Base-by-base conservation (phyloP, 2,329 filamentous ascomycete species). In the Sporothrix sp. region DNA sequence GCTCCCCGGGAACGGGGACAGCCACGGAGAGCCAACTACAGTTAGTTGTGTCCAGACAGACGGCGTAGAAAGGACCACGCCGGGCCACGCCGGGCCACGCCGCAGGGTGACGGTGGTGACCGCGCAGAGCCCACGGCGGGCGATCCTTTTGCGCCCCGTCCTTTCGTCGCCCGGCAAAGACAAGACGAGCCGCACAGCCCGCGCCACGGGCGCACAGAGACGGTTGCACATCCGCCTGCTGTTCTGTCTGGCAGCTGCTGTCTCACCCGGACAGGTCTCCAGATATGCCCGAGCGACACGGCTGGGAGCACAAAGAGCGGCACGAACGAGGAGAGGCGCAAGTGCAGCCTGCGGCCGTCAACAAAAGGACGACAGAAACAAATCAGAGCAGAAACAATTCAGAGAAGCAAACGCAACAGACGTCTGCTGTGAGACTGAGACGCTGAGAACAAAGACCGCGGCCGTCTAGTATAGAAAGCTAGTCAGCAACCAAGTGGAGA, bases 401-500 rank as follows among this genome's bases (percentile, higher is more conserved):
- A 47, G 25, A 38, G 21, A 36, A 30, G 23, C 28, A 40, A 14
- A 33, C 25, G 37, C 35, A 23, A 30, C 16, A 36, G n/a, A 36
- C 16, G 25, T 37, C 46, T 35, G 23, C 36, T 48, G 46, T 28
- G 6, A 40, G 46, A 23, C 36, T 48, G 46, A 40, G 30, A 33
- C 23, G 28, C 14, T 6, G 33, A 20, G 37, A 38, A 51, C 44
- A 52, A 54, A 52, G 52, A 39, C 39, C 44, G n/a, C n/a, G 16
- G 5, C 10, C 25, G 6, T 20, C 25, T 32, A 38, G 25, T 30
- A 14, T 20, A 28, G 18, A 20, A 47, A 44, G 37, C 39, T 52
- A 52, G 53, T 54, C 53, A 54, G 53, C 53, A 54, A 37, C 52
- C 53, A 52, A 54, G 48, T 48, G 53, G 43, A 38, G 32, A 50